Evolutionary conservation across 352 stramenopile species (phyloP).

Genomic region (Nothophytophthora sp.): DNA sequence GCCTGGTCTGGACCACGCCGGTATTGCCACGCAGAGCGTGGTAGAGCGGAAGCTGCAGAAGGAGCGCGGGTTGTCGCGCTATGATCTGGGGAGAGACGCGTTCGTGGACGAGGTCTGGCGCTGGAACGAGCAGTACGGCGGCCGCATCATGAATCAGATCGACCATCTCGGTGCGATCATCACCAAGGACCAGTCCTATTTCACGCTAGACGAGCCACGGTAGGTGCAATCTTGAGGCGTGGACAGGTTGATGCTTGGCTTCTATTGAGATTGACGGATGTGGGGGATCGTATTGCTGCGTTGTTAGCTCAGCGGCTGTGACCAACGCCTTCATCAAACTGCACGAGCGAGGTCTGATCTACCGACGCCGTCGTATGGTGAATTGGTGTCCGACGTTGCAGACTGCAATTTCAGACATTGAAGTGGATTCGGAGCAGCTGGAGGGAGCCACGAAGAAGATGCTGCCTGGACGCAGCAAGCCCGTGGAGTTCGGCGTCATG

Average conservation of each 20-base stretch:
- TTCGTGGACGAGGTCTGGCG: conserved; percentile 98
- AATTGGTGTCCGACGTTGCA: conserved; percentile 98
- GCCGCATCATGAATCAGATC: conserved; percentile 96
- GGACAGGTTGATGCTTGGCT: not conserved
- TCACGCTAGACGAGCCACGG: conserved; percentile 98
- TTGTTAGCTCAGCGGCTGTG: conserved; percentile 53
- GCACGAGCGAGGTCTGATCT: conserved; percentile 97
- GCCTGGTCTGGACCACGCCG: conserved; percentile 97
- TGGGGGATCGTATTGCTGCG: not conserved
- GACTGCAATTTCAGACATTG: conserved; percentile 95
- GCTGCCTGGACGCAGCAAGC: conserved; percentile 67
- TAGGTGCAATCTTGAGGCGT: too few species aligned
- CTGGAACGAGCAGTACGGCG: conserved; percentile 99
- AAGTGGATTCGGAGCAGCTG: conserved; percentile 98
- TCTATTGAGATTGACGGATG: not conserved
- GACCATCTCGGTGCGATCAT: conserved; percentile 93
- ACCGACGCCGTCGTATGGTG: conserved; percentile 95
- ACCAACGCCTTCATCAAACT: conserved; percentile 84
- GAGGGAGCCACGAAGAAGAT: conserved; percentile 81
- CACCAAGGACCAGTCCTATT: conserved; percentile 97
- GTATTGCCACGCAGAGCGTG: conserved; percentile 98
- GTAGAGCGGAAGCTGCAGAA: conserved; percentile 99
- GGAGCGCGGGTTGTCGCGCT: conserved; percentile 85
- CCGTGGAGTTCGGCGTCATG: conserved; percentile 88
- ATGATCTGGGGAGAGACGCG: conserved; percentile 97